A percentile compares a stretch with the other conserved stretches of the same genome.
phyloP scores from a whole-genome alignment of 78 protist species.

The Capsaspora owczarzaki region DNA sequence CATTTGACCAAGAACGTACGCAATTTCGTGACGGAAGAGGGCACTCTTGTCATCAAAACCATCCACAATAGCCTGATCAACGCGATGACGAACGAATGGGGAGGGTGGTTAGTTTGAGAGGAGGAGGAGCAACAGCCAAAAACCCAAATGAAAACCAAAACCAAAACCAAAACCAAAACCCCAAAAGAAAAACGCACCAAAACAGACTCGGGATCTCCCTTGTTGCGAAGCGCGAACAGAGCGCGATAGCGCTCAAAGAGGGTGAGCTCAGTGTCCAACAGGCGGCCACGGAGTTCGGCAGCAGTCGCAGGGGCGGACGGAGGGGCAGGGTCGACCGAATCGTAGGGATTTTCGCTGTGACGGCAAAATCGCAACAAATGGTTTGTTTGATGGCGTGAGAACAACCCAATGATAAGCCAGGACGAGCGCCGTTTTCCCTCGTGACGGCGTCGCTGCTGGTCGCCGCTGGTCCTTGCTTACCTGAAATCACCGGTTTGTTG shows the following conservation, averaged over 20 bases:
- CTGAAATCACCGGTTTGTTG: too few relatives aligned
- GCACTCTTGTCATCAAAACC: slow-evolving; percentile 13
- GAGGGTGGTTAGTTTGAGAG: too few relatives aligned
- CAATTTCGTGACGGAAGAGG: slow-evolving; percentile 30
- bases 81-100: neutral
- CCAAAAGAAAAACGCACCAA: neutral
- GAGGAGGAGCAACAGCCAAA: too few relatives aligned
- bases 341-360: too few relatives aligned
- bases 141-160: too few relatives aligned
- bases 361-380: too few relatives aligned
- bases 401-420: too few relatives aligned
- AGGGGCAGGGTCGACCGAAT: slow-evolving; percentile 47
- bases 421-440: too few relatives aligned
- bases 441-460: too few relatives aligned
- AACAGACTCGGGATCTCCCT: neutral
- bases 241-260: slow-evolving; percentile 45
- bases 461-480: too few relatives aligned
- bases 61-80: neutral
- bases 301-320: neutral
- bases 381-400: too few relatives aligned
- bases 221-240: slow-evolving; percentile 42
- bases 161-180: too few relatives aligned
- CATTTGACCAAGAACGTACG: slow-evolving; percentile 34
- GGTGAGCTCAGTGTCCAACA: neutral
- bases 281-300: neutral